Conservation (phyloP, 2,329 filamentous ascomycete species). For the Ophiognomonia clavigignenti-juglandacearum region DNA sequence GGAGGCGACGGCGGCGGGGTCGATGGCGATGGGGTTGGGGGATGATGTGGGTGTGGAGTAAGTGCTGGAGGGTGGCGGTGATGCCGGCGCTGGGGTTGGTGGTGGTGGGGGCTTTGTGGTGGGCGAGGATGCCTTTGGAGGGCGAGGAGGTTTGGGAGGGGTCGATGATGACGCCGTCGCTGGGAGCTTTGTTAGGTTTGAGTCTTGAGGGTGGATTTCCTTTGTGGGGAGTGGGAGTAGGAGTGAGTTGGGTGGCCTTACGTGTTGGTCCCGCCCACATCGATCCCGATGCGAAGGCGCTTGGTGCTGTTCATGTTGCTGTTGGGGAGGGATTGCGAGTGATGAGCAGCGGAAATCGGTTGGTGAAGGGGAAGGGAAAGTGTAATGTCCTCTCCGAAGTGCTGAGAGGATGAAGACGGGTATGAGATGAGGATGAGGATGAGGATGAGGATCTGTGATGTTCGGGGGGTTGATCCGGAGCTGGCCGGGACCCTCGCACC, state of each 20-base stretch:
- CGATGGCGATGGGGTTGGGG: conserved; percentile 22
- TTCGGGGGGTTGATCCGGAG: background rate
- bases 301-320: background rate
- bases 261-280: conserved; percentile 49
- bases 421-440: no score
- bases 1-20: conserved; percentile 35
- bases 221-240: no score
- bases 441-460: background rate
- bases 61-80: conserved; percentile 38
- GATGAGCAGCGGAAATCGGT: background rate
- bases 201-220: no score
- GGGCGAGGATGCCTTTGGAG: conserved; percentile 40
- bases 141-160: conserved; percentile 29
- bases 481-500: background rate
- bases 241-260: no score
- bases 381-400: no score
- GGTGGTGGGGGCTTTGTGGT: conserved; percentile 46
- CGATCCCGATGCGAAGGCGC: conserved; percentile 38
- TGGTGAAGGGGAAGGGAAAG: no score
- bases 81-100: conserved; percentile 43
- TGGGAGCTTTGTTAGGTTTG: no score
- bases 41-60: conserved; percentile 38
- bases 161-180: conserved; percentile 48
- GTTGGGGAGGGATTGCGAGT: background rate
- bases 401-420: no score